A percentile compares a stretch with the other conserved stretches of the same genome.
Evolutionary conservation across 2,329 filamentous ascomycete genomes (phyloP).

Genomic region (Tolypocladium sp.): DNA sequence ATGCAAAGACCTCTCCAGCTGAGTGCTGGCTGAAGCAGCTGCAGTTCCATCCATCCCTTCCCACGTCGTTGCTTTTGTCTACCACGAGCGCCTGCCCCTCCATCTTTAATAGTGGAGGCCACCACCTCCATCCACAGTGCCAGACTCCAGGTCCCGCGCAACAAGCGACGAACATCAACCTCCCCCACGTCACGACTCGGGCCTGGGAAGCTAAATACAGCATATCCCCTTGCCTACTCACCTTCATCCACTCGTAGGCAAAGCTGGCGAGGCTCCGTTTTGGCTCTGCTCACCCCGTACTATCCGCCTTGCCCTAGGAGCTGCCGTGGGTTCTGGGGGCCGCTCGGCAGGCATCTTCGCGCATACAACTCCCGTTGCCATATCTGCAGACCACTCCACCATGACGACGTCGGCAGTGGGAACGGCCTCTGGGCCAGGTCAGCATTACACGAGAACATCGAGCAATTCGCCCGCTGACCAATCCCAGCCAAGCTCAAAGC

Average conservation of each 20-base stretch:
- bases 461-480: neutral
- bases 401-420: conserved; percentile 16
- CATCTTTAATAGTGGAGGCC: neutral
- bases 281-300: neutral
- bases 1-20: neutral
- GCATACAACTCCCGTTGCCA: neutral
- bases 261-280: neutral
- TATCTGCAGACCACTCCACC: neutral
- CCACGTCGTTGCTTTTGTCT: neutral
- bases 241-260: neutral
- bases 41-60: neutral
- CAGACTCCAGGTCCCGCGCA: neutral
- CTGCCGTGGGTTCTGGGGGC: neutral
- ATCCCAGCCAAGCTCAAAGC: conserved; percentile 49
- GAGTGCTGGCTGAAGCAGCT: neutral
- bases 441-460: conserved; percentile 10
- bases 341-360: neutral
- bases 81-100: neutral
- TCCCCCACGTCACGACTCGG: neutral
- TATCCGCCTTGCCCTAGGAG: neutral
- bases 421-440: conserved; percentile 32
- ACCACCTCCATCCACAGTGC: neutral
- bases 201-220: neutral
- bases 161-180: neutral
- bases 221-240: neutral